Base-by-base conservation (phyloP, 179 eudicot genomes). In the Silene coronaria region DNA sequence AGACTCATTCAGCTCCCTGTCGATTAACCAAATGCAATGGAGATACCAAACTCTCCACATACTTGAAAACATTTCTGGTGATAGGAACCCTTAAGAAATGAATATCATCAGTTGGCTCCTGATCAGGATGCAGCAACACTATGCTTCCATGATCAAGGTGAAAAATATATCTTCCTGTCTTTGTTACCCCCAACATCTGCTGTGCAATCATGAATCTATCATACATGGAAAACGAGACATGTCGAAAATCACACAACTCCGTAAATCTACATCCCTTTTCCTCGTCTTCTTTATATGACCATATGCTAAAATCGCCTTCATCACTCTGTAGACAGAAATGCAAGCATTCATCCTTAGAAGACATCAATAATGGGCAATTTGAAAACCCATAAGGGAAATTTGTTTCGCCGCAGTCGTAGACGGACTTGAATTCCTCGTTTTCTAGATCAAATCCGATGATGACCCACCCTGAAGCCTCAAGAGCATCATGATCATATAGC, bases 371-470 rank as follows among this genome's bases (percentile, higher is more conserved):
- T 5, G 42, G 70, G 48, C 46, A 17, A 63, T 46, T 23, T 12
- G 36, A 26, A 13, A 75, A 65, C 0, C 51, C 46, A 9, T 21
- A 23, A n/a, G 30, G 60, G 5, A 21, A 48, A 59, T 58, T 46
- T 12, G 51, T 21, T 0, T 59, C 63, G 63, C 27, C 22, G 23
- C 19, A 10, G n/a, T 45, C 8, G 61, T 16, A 19, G 30, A 75
- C 11, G 1, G 19, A 4, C 32, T 17, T 32, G 65, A 75, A 65
- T 22, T 65, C 38, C 30, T 28, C 64, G 16, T 3, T 30, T 26
- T 5, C 45, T 26, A 75, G 55, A 28, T 48, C 53, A 24, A 75
- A 75, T 5, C 48, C 78, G 21, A 75, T 23, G 4, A 75, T 48
- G 6, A 12, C 30, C 51, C 48, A 53, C 19, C 71, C 16, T n/a